Conservation (phyloP, 2,329 filamentous ascomycete species). For the Chaetothyriales sp. region DNA sequence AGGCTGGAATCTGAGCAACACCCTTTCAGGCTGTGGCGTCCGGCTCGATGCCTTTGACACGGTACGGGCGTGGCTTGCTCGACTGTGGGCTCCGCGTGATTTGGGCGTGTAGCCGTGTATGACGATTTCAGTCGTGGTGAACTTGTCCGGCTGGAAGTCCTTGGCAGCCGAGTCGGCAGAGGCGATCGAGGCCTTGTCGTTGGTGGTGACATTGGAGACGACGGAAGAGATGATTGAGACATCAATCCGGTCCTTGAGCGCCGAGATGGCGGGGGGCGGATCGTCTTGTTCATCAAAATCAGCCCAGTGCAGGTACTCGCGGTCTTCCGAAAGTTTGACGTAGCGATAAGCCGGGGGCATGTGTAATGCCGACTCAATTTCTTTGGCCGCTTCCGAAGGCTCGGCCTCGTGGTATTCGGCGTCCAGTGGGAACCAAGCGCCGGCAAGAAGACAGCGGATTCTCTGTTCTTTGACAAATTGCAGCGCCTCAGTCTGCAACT, state of each 20-base stretch:
- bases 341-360: constrained; percentile 58
- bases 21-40: constrained; percentile 45
- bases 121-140: constrained; percentile 68
- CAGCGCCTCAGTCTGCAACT: constrained; percentile 77
- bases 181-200: constrained; percentile 23
- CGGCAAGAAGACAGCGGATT: constrained; percentile 74
- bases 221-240: constrained; percentile 80
- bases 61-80: constrained; percentile 21
- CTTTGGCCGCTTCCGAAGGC: constrained; percentile 25
- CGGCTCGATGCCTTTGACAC: constrained; percentile 17
- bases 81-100: constrained; percentile 14
- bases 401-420: constrained; percentile 35
- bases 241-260: constrained; percentile 44
- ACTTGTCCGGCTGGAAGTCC: constrained; percentile 23
- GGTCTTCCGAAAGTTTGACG: constrained; percentile 78
- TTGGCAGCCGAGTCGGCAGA: constrained; percentile 16
- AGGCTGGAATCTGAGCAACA: constrained; percentile 72
- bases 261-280: constrained; percentile 40
- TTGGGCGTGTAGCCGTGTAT: constrained; percentile 58
- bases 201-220: constrained; percentile 70
- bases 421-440: constrained; percentile 66
- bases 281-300: constrained; percentile 58
- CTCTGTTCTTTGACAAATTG: constrained; percentile 97
- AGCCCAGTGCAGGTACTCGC: constrained; percentile 77
- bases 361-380: constrained; percentile 23